These are phyloP conservation scores for Hypoxylon sp. DNA, from an alignment of 2,329 filamentous ascomycete species.

Conservation along the genomic window DNA sequence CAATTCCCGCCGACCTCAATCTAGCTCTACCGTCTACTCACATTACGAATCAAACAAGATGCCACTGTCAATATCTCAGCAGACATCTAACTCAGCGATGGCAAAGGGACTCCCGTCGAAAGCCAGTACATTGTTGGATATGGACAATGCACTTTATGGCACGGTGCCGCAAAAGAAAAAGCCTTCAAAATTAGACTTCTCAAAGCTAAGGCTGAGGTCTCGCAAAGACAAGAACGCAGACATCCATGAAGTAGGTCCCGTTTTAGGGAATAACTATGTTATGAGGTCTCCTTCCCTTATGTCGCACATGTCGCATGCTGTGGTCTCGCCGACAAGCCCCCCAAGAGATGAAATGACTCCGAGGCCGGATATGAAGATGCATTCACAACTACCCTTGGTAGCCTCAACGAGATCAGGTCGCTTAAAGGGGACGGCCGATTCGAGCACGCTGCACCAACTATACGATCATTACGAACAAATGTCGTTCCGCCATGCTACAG, in stretches of 20 bases:
- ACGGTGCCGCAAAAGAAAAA: constrained; percentile 61
- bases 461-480: constrained; percentile 73
- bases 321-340: constrained; percentile 27
- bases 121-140: constrained; percentile 62
- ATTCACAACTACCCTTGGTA: constrained; percentile 46
- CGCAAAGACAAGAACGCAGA: constrained; percentile 55
- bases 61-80: constrained; percentile 70
- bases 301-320: constrained; percentile 57
- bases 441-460: constrained; percentile 63
- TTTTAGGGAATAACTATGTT: constrained; percentile 58
- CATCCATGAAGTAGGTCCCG: constrained; percentile 43
- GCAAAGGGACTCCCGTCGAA: constrained; percentile 68
- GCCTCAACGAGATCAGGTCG: constrained; percentile 40
- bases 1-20: constrained; percentile 64
- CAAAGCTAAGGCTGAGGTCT: constrained; percentile 58
- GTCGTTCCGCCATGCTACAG: constrained; percentile 62
- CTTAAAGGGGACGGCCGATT: constrained; percentile 52
- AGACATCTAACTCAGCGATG: constrained; percentile 72
- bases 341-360: constrained; percentile 30
- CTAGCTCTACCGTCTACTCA: constrained; percentile 69
- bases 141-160: constrained; percentile 56
- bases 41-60: constrained; percentile 71
- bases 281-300: constrained; percentile 61
- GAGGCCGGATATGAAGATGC: constrained; percentile 37
- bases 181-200: constrained; percentile 66